Evolutionary conservation across 2,329 filamentous ascomycete species (phyloP).

Genomic region (Penicillium sclerotiorum): DNA sequence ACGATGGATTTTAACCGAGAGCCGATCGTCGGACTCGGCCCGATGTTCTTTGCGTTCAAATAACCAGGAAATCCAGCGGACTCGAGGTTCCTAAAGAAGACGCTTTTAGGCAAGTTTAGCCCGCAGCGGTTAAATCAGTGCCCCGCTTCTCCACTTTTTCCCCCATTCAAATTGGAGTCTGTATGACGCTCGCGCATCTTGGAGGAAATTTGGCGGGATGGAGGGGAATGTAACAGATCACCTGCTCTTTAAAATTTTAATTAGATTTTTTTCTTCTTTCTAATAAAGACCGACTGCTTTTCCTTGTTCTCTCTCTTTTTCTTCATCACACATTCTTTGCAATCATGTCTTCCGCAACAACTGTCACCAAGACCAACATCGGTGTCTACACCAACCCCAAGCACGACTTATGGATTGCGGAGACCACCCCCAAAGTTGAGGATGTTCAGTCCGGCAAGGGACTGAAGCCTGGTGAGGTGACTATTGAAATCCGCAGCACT

Average conservation of each 20-base stretch:
- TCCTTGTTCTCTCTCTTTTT: constrained; percentile 5
- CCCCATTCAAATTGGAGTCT: background rate
- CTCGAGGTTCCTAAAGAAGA: background rate
- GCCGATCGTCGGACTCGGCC: background rate
- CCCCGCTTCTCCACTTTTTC: background rate
- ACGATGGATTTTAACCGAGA: background rate
- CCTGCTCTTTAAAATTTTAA: background rate
- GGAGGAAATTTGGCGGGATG: background rate
- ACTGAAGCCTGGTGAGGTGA: constrained; percentile 81
- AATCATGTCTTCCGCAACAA: constrained; percentile 34
- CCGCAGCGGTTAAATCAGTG: constrained; percentile 1
- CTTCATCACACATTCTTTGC: constrained; percentile 17
- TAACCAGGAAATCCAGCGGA: background rate
- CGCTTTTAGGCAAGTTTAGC: background rate
- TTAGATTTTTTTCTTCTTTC: too few relatives aligned
- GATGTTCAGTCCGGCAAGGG: constrained; percentile 68
- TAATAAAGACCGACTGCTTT: background rate
- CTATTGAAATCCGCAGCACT: constrained; percentile 86
- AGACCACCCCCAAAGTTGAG: constrained; percentile 75
- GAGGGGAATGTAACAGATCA: background rate
- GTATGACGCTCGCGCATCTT: background rate
- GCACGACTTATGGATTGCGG: constrained; percentile 87
- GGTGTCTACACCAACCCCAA: constrained; percentile 93
- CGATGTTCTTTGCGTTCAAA: background rate
- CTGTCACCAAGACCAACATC: constrained; percentile 78